phyloP scores from a whole-genome alignment of 805 yeast genomes.

The Saccharomycopsis sp. region DNA sequence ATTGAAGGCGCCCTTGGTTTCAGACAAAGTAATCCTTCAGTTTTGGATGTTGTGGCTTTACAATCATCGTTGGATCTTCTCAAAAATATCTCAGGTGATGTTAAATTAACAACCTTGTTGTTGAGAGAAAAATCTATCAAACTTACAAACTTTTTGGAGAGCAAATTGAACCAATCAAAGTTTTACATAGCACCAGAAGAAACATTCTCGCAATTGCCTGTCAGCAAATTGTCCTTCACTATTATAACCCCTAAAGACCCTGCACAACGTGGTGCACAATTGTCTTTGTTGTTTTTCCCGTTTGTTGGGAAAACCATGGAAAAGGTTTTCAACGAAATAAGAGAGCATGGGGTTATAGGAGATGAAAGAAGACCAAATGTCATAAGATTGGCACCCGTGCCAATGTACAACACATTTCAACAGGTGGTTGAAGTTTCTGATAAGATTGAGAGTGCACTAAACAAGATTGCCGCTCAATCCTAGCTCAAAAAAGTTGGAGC shows the following conservation, averaged over 20 bases:
- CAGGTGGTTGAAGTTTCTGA: constrained; percentile 47
- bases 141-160: constrained; percentile 50
- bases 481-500: constrained; percentile 5
- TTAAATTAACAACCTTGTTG: background rate
- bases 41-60: constrained; percentile 71
- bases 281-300: constrained; percentile 63
- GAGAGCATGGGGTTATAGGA: constrained; percentile 55
- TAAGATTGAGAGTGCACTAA: constrained; percentile 26
- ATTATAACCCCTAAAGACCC: constrained; percentile 66
- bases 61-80: constrained; percentile 57
- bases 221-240: constrained; percentile 35
- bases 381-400: constrained; percentile 81
- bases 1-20: constrained; percentile 80
- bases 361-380: constrained; percentile 90
- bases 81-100: constrained; percentile 19
- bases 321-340: constrained; percentile 40
- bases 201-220: constrained; percentile 18
- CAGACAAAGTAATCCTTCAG: constrained; percentile 86
- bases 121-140: constrained; percentile 42
- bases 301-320: constrained; percentile 47
- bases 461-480: constrained; percentile 2
- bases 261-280: constrained; percentile 67
- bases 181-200: constrained; percentile 34
- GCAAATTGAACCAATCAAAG: constrained; percentile 36
- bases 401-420: constrained; percentile 68